These are phyloP conservation scores for Diaporthe nobilis DNA, from an alignment of 2,329 filamentous ascomycete genomes.

Conservation along the genomic window DNA sequence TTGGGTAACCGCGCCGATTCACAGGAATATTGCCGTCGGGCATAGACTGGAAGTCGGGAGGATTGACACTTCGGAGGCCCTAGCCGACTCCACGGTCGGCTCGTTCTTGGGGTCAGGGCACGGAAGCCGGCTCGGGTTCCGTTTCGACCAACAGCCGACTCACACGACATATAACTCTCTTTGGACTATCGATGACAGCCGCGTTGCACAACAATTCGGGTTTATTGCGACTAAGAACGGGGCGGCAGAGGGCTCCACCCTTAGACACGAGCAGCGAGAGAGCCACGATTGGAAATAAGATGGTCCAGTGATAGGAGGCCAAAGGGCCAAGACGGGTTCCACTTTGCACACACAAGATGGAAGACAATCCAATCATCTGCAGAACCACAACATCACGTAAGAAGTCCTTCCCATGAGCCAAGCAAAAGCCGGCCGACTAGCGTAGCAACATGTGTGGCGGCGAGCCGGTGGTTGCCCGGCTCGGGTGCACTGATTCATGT, in stretches of 20 bases:
- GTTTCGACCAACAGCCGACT: neutral
- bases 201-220: neutral
- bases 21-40: neutral
- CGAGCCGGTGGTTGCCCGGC: neutral
- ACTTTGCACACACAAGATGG: neutral
- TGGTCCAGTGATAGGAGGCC: neutral
- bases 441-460: neutral
- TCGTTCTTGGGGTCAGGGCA: neutral
- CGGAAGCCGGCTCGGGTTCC: neutral
- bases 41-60: neutral
- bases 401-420: neutral
- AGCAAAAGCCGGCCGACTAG: constrained; percentile 17
- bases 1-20: neutral
- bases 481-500: constrained; percentile 10
- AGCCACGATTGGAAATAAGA: too few species aligned
- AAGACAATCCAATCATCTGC: constrained; percentile 5
- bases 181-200: too few species aligned
- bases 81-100: neutral
- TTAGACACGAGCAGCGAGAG: neutral
- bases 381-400: constrained; percentile 2
- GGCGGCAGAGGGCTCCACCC: neutral
- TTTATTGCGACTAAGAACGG: neutral
- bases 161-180: neutral
- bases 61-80: neutral
- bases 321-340: neutral